Evolutionary conservation across 768 basidiomycete species (phyloP).

Genomic region (Auriscalpium orientale): DNA sequence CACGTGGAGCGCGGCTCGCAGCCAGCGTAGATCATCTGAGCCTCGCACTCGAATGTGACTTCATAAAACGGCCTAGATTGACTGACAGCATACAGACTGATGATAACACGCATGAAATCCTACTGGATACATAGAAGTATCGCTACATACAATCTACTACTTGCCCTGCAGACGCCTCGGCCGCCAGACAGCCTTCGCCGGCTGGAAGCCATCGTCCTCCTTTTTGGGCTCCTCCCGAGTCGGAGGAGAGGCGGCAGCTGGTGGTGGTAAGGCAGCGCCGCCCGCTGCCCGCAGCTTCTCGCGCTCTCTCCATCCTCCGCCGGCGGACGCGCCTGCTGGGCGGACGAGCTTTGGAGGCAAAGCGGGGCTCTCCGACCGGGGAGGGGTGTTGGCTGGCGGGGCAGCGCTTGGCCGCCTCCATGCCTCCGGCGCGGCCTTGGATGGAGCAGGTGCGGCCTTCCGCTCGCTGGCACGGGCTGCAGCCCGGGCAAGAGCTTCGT

Average conservation of each 20-base stretch:
- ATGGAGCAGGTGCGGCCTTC: constrained; percentile 17
- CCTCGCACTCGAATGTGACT: too few relatives aligned
- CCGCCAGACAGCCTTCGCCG: constrained; percentile 39
- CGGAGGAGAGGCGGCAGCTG: constrained; percentile 32
- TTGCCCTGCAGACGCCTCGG: constrained; percentile 16
- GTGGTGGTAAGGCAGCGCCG: constrained; percentile 21
- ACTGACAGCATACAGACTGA: too few relatives aligned
- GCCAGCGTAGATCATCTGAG: too few relatives aligned
- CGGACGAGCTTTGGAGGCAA: constrained; percentile 21
- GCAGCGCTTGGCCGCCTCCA: constrained; percentile 15
- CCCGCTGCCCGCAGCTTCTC: constrained; percentile 38
- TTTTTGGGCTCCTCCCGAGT: constrained; percentile 25
- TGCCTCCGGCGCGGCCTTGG: constrained; percentile 22
- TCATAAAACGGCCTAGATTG: too few relatives aligned
- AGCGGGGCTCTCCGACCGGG: constrained; percentile 50
- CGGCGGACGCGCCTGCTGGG: constrained; percentile 12
- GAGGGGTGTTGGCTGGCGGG: constrained; percentile 26
- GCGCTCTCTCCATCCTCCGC: constrained; percentile 56
- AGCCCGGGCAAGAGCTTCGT: constrained; percentile 33
- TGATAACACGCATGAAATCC: constrained; percentile 3
- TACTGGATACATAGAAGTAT: too few relatives aligned
- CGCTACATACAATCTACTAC: background rate
- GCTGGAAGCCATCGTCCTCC: constrained; percentile 66
- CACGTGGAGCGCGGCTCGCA: too few relatives aligned
- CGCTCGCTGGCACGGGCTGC: constrained; percentile 18